Evolutionary conservation across 1,284 basidiomycete species (phyloP), one percentile per base, ranked within the genome.

Genomic region (Puccinia coronata): DNA sequence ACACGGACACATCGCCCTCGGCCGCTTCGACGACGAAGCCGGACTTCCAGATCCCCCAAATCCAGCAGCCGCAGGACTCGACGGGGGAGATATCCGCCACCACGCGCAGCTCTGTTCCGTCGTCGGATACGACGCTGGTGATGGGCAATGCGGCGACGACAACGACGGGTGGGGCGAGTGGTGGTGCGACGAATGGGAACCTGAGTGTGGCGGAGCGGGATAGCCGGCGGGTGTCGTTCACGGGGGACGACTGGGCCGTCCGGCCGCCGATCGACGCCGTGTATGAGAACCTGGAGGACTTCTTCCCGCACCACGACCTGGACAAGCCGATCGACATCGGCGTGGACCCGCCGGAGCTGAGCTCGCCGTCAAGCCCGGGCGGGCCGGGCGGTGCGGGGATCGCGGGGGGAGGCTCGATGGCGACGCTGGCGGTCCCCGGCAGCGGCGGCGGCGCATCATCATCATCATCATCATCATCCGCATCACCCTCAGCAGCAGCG

Each of bases 301-400:
- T 94, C 88, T 99, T 99, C 89, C 96, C 96, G 0, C 92, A 93
- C 83, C 94, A 98, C 86, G 96, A 99, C 85, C 90, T 99, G 72
- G 97, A 99, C 87, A 93, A 94, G 85, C 96, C 96, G 0, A 92
- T 99, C 82, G 92, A 81, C 34, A 74, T 98, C 80, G 96, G 98
- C 83, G 90, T 86, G 4, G 87, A 92, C 8, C 89, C 16, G 91
- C 92, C 0, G 2, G 86, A 84, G 0, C 93, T 92, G 0, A 88
- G 90, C 43, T 89, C 89, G 20, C 93, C 94, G 39, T 88, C 86
- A 6, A 81, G 80, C 70, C 80, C 80, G n/a, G n/a, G n/a, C 11
- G 53, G 53, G 34, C 18, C 70, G 39, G n/a, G 18, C 41, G n/a
- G 31, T 14, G 9, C 34, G 34, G 34, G 14, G 25, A 36, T 39